phyloP scores from a whole-genome alignment of 2,329 filamentous ascomycete genomes.

The Zalaria obscura region DNA sequence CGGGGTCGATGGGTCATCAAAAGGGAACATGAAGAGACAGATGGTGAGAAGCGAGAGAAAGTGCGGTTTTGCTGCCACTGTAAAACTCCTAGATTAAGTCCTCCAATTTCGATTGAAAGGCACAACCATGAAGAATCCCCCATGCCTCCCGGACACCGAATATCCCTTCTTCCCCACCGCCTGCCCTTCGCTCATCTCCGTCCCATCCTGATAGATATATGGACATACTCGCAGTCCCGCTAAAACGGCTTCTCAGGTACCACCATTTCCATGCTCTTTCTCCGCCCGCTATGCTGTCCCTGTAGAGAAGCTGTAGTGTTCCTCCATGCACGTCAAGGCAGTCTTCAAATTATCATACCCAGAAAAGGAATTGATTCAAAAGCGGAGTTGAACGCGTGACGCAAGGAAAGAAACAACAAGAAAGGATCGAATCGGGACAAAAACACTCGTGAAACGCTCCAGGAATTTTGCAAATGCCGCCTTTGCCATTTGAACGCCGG shows the following conservation, averaged over 20 bases:
- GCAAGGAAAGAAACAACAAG: background rate
- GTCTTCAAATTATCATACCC: background rate
- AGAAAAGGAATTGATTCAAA: background rate
- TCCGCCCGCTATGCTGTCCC: too few species aligned
- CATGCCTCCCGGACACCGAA: background rate
- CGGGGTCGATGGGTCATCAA: too few species aligned
- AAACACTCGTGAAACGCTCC: background rate
- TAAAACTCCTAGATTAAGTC: too few species aligned
- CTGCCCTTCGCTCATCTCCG: background rate
- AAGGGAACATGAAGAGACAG: too few species aligned
- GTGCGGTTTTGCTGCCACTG: too few species aligned
- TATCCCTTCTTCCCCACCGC: background rate
- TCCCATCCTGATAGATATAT: background rate
- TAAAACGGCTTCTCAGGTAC: background rate
- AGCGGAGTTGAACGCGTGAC: background rate
- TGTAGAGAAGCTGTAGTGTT: too few species aligned
- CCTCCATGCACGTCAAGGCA: background rate
- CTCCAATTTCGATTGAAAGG: too few species aligned
- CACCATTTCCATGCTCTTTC: too few species aligned
- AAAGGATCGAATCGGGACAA: background rate
- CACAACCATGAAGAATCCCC: too few species aligned
- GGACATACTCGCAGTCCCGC: background rate
- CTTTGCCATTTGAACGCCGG: background rate
- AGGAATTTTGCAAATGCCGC: background rate
- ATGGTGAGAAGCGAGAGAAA: too few species aligned